Conservation (phyloP, 2,329 filamentous ascomycete species). For the Colletotrichum aenigma region DNA sequence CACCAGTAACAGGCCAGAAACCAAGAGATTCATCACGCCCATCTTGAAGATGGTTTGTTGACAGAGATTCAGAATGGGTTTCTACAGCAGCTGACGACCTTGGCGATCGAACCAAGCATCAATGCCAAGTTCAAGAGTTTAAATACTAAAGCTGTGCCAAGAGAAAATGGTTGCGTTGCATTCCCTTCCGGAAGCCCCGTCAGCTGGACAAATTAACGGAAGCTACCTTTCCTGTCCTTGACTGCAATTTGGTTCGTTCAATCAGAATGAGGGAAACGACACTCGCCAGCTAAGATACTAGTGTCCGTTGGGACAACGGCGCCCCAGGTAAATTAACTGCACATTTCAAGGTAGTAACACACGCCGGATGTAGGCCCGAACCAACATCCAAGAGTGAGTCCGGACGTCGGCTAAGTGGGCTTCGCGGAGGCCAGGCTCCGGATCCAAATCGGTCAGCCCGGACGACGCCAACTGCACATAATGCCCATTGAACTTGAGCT, state of each 20-base stretch:
- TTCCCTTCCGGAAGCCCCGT: neutral
- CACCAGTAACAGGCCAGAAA: neutral
- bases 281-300: neutral
- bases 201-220: neutral
- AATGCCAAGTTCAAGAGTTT: conserved; percentile 9
- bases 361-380: neutral
- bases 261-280: neutral
- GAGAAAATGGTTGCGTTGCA: neutral
- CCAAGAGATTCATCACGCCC: neutral
- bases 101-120: neutral
- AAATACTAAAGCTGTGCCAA: neutral
- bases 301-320: neutral
- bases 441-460: neutral
- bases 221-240: neutral
- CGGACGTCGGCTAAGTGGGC: neutral
- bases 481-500: neutral
- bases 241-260: neutral
- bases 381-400: neutral
- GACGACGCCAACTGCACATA: neutral
- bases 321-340: neutral
- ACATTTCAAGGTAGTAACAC: neutral
- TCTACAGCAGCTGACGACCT: neutral
- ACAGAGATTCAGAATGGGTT: neutral
- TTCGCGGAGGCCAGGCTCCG: conserved; percentile 7
- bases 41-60: neutral